Evolutionary conservation across 306 rosid genomes (phyloP), one percentile per base, ranked within the genome.

Genomic region (Phaseolus lunatus): DNA sequence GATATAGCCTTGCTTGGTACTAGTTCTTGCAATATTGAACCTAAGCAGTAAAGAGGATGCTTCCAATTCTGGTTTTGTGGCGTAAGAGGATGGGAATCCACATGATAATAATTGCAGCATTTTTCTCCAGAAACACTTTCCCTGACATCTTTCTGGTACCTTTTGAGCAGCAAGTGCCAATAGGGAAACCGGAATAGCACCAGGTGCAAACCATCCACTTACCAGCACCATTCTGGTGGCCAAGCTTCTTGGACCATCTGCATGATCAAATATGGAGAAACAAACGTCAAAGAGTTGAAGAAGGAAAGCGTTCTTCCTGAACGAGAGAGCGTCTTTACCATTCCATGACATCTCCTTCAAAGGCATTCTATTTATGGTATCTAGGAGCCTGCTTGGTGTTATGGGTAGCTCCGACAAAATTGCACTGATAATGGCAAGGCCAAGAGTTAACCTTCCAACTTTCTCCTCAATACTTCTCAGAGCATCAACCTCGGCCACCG

Each of bases 211-310:
- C 98, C 98, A 93, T 63, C 93, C 92, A 73, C 98, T 87, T 73
- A 87, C 90, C 49, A 88, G 89, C 56, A 90, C 88, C 95, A 93
- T 93, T 84, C 92, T 86, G 78, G 95, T 89, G 20, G 98, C 88
- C 86, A 93, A 85, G 93, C 93, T 91, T 72, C 90, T 84, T 6
- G 96, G 98, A 11, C 98, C 92, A 65, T 91, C 95, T 0, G 98
- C 96, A 53, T 91, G 98, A 83, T 91, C 96, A 49, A 93, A 93
- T 74, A 93, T 93, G 20, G 98, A 91, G 86, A 93, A 91, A 82
- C 98, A 93, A 37, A 91, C 98, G 81, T 93, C 95, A 0, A 93
- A 85, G 48, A 93, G 95, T 80, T 93, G 96, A 50, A 85, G 47
- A 75, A 93, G 93, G 85, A 91, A 91, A 57, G 90, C 79, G 75